Evolutionary conservation across 192 early-diverging fungal genomes (phyloP), one percentile per base, ranked within the genome.

Genomic region (Backusella morwellensis): DNA sequence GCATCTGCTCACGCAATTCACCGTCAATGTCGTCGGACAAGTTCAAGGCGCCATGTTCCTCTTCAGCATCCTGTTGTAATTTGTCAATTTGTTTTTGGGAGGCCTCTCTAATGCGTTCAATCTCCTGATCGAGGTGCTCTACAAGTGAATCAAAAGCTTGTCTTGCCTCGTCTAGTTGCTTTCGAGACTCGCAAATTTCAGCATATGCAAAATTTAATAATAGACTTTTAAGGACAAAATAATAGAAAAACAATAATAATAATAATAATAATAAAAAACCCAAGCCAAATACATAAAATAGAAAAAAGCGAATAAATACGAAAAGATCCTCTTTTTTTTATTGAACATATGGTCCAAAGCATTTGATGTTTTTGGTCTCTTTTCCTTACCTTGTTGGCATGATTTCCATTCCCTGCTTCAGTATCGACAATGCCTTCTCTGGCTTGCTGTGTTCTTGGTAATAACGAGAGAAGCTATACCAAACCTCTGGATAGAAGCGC

Each of bases 401-500:
- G 19, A 88, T 88, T 72, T 94, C 92, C 38, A 89, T 86, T 3
- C 83, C 93, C n/a, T 81, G 83, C 76, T 91, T 91, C 71, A 96
- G 84, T 35, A 93, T 68, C 14, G 84, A 72, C 42, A 91, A 81
- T 0, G 93, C 87, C 70, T 91, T 86, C 23, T 94, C 92, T 14
- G 79, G 67, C 21, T 91, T 89, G 6, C 80, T 88, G 70, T 83
- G 77, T 77, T 92, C 88, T 2, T 59, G 67, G 23, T 89, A 86
- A 76, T 93, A 93, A 29, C 77, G 81, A 15, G 90, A 85, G 19
- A 85, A 90, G 59, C 95, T 93, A 75, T 86, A 93, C 97, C 96
- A 97, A 15, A 98, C 81, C 78, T 98, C 95, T 0, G 97, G 96
- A 74, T 92, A 98, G 68, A 92, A 92, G 63, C 96, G 81, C 75